These are phyloP conservation scores for Ehretia macrophylla DNA, from an alignment of 257 asterid species.

Conservation along the genomic window DNA sequence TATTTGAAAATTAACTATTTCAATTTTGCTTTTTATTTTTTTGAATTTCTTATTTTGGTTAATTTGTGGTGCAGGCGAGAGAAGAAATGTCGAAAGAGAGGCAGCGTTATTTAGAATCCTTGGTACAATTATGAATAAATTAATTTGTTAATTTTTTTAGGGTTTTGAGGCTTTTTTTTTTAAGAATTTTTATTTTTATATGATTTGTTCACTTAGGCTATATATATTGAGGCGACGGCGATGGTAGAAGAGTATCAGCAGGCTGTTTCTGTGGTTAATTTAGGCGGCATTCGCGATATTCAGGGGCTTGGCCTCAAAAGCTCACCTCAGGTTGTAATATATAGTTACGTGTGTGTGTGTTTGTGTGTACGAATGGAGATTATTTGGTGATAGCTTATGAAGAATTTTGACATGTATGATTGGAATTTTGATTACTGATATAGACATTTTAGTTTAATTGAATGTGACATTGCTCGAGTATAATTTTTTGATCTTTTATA, in stretches of 20 bases:
- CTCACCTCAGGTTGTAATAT: slow-evolving; percentile 64
- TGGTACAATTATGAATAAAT: slow-evolving; percentile 36
- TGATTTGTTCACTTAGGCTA: slow-evolving; percentile 39
- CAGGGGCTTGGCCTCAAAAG: slow-evolving; percentile 78
- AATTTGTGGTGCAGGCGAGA: slow-evolving; percentile 65
- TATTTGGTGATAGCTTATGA: no score
- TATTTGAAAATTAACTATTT: no score
- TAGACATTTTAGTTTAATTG: no score
- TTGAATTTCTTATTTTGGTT: slow-evolving; percentile 4
- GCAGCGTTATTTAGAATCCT: slow-evolving; percentile 82
- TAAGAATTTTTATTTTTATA: neutral
- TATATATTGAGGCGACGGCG: slow-evolving; percentile 79
- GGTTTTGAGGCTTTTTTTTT: neutral
- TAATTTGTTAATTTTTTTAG: neutral
- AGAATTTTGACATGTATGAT: no score
- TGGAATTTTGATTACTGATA: no score
- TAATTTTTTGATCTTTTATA: no score
- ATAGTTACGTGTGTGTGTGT: neutral
- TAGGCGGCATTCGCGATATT: slow-evolving; percentile 73
- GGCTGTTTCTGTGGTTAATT: slow-evolving; percentile 62
- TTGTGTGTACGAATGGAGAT: neutral
- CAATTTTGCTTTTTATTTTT: neutral
- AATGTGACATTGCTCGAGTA: no score
- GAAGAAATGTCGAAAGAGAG: slow-evolving; percentile 97
- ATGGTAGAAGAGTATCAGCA: slow-evolving; percentile 98